phyloP scores from a whole-genome alignment of 2,329 filamentous ascomycete genomes.

The Plectosphaerella sp. region DNA sequence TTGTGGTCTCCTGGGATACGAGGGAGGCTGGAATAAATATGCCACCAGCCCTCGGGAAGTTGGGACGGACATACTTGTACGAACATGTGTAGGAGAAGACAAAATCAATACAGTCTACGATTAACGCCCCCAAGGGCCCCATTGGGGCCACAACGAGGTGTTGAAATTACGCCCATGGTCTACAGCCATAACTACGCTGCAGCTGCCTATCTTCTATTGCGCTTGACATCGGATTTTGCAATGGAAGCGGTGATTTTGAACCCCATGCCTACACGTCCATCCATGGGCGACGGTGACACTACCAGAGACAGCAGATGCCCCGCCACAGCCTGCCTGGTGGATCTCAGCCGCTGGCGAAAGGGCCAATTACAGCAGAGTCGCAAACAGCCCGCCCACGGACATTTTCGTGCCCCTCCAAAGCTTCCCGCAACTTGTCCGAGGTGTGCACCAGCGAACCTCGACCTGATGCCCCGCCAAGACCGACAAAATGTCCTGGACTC shows the following conservation, averaged over 20 bases:
- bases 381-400: neutral
- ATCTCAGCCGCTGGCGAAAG: neutral
- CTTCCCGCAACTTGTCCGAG: neutral
- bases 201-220: too few relatives aligned
- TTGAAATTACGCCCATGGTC: too few relatives aligned
- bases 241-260: too few relatives aligned
- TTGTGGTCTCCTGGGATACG: too few relatives aligned
- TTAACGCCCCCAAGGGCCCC: too few relatives aligned
- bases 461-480: constrained; percentile 15
- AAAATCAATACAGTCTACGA: too few relatives aligned
- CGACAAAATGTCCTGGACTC: constrained; percentile 13
- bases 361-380: neutral
- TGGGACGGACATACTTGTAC: neutral
- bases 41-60: too few relatives aligned
- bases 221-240: too few relatives aligned
- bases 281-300: too few relatives aligned
- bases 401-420: constrained; percentile 5
- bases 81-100: neutral
- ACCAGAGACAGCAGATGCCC: neutral
- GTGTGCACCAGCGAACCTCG: constrained; percentile 8
- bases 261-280: neutral
- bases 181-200: too few relatives aligned
- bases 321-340: neutral
- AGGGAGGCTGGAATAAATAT: too few relatives aligned
- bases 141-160: too few relatives aligned